Evolutionary conservation across 805 yeast genomes (phyloP).

Genomic region (Pichia gijzeniarum): DNA sequence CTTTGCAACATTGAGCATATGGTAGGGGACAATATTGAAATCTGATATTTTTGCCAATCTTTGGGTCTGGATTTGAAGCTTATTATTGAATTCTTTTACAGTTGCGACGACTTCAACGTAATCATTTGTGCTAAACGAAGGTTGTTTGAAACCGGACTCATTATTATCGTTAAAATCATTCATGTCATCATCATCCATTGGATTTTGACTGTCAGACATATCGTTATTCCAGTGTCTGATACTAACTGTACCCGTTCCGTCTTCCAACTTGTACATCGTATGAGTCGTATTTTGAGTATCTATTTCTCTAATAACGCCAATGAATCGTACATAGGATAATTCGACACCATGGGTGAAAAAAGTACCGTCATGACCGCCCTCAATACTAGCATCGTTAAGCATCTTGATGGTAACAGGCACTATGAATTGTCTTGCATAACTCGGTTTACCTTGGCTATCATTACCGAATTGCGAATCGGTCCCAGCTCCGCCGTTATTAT

Average conservation of each 20-base stretch:
- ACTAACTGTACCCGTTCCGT: slow-evolving; percentile 66
- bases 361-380: slow-evolving; percentile 61
- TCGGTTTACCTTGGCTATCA: slow-evolving; percentile 12
- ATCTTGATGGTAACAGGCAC: slow-evolving; percentile 74
- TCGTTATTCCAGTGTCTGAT: slow-evolving; percentile 60
- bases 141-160: slow-evolving; percentile 29
- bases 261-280: slow-evolving; percentile 57
- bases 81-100: slow-evolving; percentile 53
- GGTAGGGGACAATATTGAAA: slow-evolving; percentile 64
- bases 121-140: slow-evolving; percentile 40
- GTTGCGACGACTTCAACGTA: slow-evolving; percentile 58
- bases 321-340: slow-evolving; percentile 55
- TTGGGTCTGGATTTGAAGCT: slow-evolving; percentile 59
- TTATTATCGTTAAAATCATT: slow-evolving; percentile 34
- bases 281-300: slow-evolving; percentile 49
- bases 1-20: slow-evolving; percentile 56
- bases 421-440: slow-evolving; percentile 30
- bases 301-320: slow-evolving; percentile 66
- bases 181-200: slow-evolving; percentile 17
- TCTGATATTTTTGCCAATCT: slow-evolving; percentile 50
- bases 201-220: slow-evolving; percentile 16
- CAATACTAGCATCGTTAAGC: slow-evolving; percentile 50
- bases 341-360: slow-evolving; percentile 54
- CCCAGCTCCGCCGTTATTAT: slow-evolving; percentile 15
- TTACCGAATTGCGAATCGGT: slow-evolving; percentile 11